Evolutionary conservation across 495 filamentous ascomycete genomes (phyloP), one percentile per base, ranked within the genome.

Genomic region (Extremus antarcticus): DNA sequence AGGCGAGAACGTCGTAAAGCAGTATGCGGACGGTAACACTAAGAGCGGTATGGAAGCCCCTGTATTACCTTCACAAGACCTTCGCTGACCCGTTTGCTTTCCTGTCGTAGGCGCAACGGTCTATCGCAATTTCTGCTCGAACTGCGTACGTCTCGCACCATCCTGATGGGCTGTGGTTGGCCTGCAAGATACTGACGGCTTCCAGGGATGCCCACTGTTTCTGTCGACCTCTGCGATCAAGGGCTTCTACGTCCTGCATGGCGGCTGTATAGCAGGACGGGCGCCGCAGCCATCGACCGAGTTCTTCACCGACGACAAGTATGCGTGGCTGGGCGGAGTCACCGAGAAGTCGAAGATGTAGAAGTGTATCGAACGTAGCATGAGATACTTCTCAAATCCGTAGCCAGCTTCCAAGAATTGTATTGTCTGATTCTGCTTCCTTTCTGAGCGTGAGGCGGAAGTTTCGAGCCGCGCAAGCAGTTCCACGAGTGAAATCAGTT

Each of bases 291-390:
- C 57, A 23, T 15, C 7, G 3, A n/a, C 32, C 9, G 57, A 60
- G 35, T 41, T 60, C 23, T 60, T 51, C 23, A 32, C 16, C 24
- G 52, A 60, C 43, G 55, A 55, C 47, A 55, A 52, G 53, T 25
- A 53, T 47, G 38, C 17, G 25, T 60, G 51, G 52, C 15, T 60
- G 9, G 32, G 46, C 1, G 51, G 32, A 25, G 24, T 45, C 19
- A 21, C 51, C 17, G 24, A 20, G 10, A 54, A 54, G 45, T 22
- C 50, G 32, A 55, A 50, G 46, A 22, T 58, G 22, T 53, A 53
- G 23, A 24, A 35, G 29, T 13, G 29, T 13, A 7, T 35, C 7
- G 4, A 35, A 13, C 29, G 29, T 35, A 35, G 29, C 29, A 13
- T 4, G 7, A 35, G 29, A 35, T 35, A n/a, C n/a, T n/a, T n/a